A percentile compares a stretch with the other conserved stretches of the same genome.
Conservation (phyloP, 2,329 filamentous ascomycete species). For the Penicillium sp. region DNA sequence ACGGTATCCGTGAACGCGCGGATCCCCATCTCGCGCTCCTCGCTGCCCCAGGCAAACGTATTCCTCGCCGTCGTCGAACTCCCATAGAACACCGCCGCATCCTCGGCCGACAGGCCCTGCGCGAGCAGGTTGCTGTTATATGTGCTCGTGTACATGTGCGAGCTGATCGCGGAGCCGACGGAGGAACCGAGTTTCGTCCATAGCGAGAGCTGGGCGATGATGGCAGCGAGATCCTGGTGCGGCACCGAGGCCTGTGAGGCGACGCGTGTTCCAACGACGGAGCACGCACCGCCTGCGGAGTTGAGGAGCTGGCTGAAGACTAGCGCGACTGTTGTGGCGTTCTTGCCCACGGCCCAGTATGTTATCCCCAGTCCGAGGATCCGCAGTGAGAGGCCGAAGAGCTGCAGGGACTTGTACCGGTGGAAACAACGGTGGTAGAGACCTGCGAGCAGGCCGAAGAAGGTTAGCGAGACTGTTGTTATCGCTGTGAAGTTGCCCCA, state of each 20-base stretch:
- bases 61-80: background rate
- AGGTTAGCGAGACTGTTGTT: background rate
- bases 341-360: slow-evolving; percentile 30
- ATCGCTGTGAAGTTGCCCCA: background rate
- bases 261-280: slow-evolving; percentile 48
- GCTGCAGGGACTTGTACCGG: background rate
- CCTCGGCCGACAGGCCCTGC: background rate
- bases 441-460: background rate
- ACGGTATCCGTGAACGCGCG: background rate
- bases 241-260: slow-evolving; percentile 50
- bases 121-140: background rate
- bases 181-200: slow-evolving; percentile 48
- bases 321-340: slow-evolving; percentile 37
- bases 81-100: background rate
- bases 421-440: background rate
- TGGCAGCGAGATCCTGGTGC: slow-evolving; percentile 48
- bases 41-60: background rate
- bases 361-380: background rate
- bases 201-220: slow-evolving; percentile 44
- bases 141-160: slow-evolving; percentile 42
- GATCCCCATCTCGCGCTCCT: background rate
- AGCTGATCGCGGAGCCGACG: slow-evolving; percentile 46
- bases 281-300: slow-evolving; percentile 43
- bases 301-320: slow-evolving; percentile 44
- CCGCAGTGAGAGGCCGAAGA: background rate